A percentile compares a stretch with the other conserved stretches of the same genome.
Conservation (phyloP, 1,284 basidiomycete species). For the Tilletia indica region DNA sequence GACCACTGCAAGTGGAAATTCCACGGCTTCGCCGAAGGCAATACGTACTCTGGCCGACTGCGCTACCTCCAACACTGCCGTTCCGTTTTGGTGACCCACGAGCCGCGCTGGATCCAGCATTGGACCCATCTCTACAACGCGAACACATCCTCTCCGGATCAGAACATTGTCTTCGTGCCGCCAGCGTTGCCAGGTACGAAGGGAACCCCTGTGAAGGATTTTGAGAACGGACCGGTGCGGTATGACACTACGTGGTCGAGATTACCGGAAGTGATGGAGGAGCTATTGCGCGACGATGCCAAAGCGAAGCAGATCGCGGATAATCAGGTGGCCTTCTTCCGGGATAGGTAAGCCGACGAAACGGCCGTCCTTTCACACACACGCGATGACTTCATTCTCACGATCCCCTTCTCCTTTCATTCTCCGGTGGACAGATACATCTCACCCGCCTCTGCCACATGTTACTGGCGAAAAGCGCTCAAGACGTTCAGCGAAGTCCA, state of each 20-base stretch:
- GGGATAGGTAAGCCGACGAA: slow-evolving; percentile 28
- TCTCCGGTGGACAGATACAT: background rate
- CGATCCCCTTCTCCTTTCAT: background rate
- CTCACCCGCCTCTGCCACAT: slow-evolving; percentile 4
- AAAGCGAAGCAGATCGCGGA: slow-evolving; percentile 45
- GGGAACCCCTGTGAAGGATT: slow-evolving; percentile 34
- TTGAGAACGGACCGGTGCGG: slow-evolving; percentile 22
- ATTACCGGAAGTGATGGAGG: slow-evolving; percentile 46
- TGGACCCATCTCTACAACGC: slow-evolving; percentile 51
- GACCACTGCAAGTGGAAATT: slow-evolving; percentile 53
- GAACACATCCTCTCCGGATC: slow-evolving; percentile 41
- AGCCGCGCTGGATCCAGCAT: slow-evolving; percentile 48
- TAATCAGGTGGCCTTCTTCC: slow-evolving; percentile 48
- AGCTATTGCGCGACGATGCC: slow-evolving; percentile 36
- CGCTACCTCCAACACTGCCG: slow-evolving; percentile 50
- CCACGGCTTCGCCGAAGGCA: slow-evolving; percentile 50
- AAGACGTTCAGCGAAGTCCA: slow-evolving; percentile 24
- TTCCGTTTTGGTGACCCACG: slow-evolving; percentile 47
- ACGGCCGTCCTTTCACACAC: slow-evolving; percentile 18
- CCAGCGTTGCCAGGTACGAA: slow-evolving; percentile 18
- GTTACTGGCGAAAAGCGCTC: background rate
- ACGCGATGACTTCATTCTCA: slow-evolving; percentile 31
- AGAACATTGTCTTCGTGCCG: slow-evolving; percentile 52
- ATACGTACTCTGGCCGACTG: slow-evolving; percentile 46
- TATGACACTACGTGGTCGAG: slow-evolving; percentile 41